Evolutionary conservation across 768 basidiomycete species (phyloP).

Genomic region (Lentinula aciculospora): DNA sequence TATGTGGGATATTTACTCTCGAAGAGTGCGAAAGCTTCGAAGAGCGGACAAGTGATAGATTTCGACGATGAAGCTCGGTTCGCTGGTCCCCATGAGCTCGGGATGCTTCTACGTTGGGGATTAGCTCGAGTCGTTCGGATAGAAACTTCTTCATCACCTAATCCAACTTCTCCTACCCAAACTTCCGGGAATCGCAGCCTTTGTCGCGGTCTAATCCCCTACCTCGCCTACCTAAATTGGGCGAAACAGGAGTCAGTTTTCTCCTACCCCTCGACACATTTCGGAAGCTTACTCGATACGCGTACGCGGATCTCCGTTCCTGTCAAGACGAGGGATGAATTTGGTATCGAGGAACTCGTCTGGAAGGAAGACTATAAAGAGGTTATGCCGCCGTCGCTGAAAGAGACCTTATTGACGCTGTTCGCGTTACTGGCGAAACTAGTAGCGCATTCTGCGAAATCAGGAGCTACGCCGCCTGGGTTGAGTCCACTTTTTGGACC

Average conservation of each 20-base stretch:
- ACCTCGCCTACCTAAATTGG: slow-evolving; percentile 4
- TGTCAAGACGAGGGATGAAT: background rate
- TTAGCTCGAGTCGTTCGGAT: slow-evolving; percentile 74
- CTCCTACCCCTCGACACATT: slow-evolving; percentile 68
- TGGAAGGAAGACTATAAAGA: slow-evolving; percentile 14
- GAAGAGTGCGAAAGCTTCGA: no score
- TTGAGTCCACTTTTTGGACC: slow-evolving; percentile 89
- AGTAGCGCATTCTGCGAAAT: slow-evolving; percentile 75
- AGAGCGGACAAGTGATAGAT: no score
- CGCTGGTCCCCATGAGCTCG: slow-evolving; percentile 82
- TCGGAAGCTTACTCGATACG: slow-evolving; percentile 52
- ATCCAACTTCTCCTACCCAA: background rate
- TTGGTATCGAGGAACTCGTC: background rate
- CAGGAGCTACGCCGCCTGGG: slow-evolving; percentile 89
- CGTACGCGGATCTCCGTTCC: background rate
- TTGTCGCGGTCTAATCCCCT: background rate
- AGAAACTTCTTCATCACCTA: slow-evolving; percentile 9
- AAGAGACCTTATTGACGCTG: slow-evolving; percentile 58
- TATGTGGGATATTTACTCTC: background rate
- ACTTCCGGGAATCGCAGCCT: no score
- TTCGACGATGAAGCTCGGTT: slow-evolving; percentile 68
- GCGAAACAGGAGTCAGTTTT: slow-evolving; percentile 18
- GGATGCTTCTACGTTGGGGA: slow-evolving; percentile 91
- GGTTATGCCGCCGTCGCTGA: slow-evolving; percentile 44
- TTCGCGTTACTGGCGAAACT: slow-evolving; percentile 77